These are phyloP conservation scores for Pseudoperonospora humuli DNA, from an alignment of 352 stramenopile genomes.

Conservation along the genomic window DNA sequence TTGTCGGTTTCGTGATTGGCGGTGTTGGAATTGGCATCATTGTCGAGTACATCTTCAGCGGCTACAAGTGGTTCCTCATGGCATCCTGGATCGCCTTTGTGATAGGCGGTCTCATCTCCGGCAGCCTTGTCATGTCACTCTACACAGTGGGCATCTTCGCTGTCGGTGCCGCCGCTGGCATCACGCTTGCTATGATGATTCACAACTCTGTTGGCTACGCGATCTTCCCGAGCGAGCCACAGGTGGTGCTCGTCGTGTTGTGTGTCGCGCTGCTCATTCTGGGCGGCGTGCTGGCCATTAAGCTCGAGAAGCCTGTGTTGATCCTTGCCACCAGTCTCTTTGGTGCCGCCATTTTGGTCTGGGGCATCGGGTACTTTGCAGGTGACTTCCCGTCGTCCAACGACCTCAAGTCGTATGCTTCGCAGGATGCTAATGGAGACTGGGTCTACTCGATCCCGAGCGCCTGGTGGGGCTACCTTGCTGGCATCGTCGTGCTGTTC, in stretches of 20 bases:
- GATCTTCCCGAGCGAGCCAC: slow-evolving; percentile 44
- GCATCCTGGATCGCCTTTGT: slow-evolving; percentile 58
- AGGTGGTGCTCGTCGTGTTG: slow-evolving; percentile 39
- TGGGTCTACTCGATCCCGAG: slow-evolving; percentile 50
- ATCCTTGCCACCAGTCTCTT: slow-evolving; percentile 47
- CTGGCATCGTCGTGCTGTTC: slow-evolving; percentile 44
- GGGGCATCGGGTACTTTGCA: slow-evolving; percentile 58
- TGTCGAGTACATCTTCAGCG: slow-evolving; percentile 34
- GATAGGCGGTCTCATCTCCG: slow-evolving; percentile 38
- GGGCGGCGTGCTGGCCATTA: slow-evolving; percentile 30
- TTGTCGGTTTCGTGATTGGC: slow-evolving; percentile 43
- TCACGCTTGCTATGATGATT: slow-evolving; percentile 44
- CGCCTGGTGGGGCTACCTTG: slow-evolving; percentile 56
- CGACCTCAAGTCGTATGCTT: slow-evolving; percentile 41
- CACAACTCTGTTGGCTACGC: slow-evolving; percentile 49
- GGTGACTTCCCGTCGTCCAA: slow-evolving; percentile 44
- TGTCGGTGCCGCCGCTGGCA: slow-evolving; percentile 37
- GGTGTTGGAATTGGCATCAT: slow-evolving; percentile 33
- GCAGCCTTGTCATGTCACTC: slow-evolving; percentile 36
- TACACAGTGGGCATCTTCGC: slow-evolving; percentile 54
- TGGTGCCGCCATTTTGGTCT: slow-evolving; percentile 38
- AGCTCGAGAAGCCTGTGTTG: slow-evolving; percentile 48
- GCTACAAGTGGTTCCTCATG: slow-evolving; percentile 40
- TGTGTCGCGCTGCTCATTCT: slow-evolving; percentile 35
- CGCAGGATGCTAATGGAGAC: slow-evolving; percentile 28